These are phyloP conservation scores for Boletus speciosus DNA, from an alignment of 768 basidiomycete species.

Conservation along the genomic window DNA sequence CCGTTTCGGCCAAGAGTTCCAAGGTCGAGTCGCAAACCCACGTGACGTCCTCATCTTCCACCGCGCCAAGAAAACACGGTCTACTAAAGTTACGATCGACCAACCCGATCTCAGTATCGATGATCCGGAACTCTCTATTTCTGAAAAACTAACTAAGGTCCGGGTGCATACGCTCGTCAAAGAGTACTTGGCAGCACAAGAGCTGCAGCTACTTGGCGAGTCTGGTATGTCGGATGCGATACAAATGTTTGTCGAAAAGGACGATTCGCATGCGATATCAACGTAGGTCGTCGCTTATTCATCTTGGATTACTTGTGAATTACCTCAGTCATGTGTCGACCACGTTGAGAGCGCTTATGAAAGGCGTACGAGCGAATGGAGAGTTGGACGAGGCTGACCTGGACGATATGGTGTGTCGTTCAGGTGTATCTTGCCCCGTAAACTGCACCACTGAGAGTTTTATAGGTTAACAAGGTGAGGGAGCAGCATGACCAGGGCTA, in stretches of 20 bases:
- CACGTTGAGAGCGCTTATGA: slow-evolving; percentile 60
- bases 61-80: slow-evolving; percentile 60
- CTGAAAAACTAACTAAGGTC: slow-evolving; percentile 77
- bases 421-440: not conserved
- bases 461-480: slow-evolving; percentile 65
- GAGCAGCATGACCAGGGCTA: slow-evolving; percentile 66
- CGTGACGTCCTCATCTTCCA: slow-evolving; percentile 90
- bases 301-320: not conserved
- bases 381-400: slow-evolving; percentile 71
- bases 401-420: slow-evolving; percentile 60
- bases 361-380: slow-evolving; percentile 60
- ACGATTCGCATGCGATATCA: slow-evolving; percentile 89
- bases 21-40: slow-evolving; percentile 88
- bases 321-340: slow-evolving; percentile 59
- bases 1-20: slow-evolving; percentile 94
- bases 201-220: slow-evolving; percentile 87
- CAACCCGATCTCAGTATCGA: slow-evolving; percentile 81
- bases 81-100: slow-evolving; percentile 63
- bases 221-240: slow-evolving; percentile 92
- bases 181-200: slow-evolving; percentile 90
- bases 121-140: slow-evolving; percentile 58
- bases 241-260: slow-evolving; percentile 95
- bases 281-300: slow-evolving; percentile 48
- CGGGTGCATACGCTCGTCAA: slow-evolving; percentile 86
- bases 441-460: not conserved